Base-by-base conservation (phyloP, 345 rosid genomes). In the Gossypium turneri region DNA sequence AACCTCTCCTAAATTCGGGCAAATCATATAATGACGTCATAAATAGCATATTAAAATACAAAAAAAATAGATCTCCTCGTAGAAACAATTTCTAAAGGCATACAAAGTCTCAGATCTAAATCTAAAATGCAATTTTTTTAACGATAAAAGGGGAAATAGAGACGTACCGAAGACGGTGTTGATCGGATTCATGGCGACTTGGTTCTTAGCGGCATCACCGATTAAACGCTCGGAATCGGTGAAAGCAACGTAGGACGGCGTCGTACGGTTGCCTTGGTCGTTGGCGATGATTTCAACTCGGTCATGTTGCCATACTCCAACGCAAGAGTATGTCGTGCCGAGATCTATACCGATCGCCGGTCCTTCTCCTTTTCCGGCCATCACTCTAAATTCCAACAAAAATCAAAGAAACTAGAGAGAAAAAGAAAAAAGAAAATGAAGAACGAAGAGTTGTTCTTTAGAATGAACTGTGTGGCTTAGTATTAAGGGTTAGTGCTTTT, bases 281-380 rank as follows among this genome's bases (percentile, higher is more conserved):
- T 72, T 72, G 15, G 64, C 64, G 56, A 72, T 58, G 66, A 72
- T 72, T 45, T 72, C 75, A 20, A 72, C 64, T 1, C 66, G n/a
- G 20, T 72, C 75, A 43, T 72, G 75, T 41, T 72, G 75, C 75
- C 66, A 72, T 15, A 72, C 67, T 22, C 75, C 67, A 24, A 72
- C 75, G 52, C 75, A 72, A 3, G 75, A 72, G 55, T 72, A 72
- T 7, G 74, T 71, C 22, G 81, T 83, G 2, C 85, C 85, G 0
- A 83, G 80, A 70, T 83, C 81, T 57, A 83, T 83, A 0, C 83
- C 80, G 73, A 83, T 83, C 22, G 81, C 85, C 2, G 64, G 85
- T 3, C 78, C 85, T 61, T 83, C 86, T 45, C 86, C 86, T 53
- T 83, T 78, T 2, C 83, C 83, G 1, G 84, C 84, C 86, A 83